Evolutionary conservation across 2,329 filamentous ascomycete genomes (phyloP).

Genomic region (Blumeriella jaapii): DNA sequence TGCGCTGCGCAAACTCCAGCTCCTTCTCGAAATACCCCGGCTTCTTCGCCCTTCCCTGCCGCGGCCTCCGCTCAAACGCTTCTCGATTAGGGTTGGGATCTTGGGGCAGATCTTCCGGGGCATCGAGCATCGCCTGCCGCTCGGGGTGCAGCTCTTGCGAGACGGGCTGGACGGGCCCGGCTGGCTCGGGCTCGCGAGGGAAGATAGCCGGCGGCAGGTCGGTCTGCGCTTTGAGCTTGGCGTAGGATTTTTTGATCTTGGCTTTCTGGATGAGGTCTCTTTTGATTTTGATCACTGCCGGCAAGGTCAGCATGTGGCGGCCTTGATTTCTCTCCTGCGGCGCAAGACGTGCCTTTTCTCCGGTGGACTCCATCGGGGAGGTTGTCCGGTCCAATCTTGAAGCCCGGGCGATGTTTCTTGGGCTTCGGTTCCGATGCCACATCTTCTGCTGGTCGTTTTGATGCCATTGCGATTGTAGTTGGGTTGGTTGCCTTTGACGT

Average conservation of each 20-base stretch:
- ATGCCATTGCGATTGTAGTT: constrained; percentile 36
- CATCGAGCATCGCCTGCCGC: constrained; percentile 45
- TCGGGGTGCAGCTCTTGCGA: constrained; percentile 46
- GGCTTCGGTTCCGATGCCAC: constrained; percentile 29
- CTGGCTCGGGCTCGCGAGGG: constrained; percentile 5
- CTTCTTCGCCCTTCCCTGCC: constrained; percentile 17
- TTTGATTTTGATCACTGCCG: constrained; percentile 75
- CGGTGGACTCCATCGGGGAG: constrained; percentile 81
- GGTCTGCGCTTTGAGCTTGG: constrained; percentile 61
- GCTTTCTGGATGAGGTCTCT: constrained; percentile 80
- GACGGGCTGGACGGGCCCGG: constrained; percentile 13
- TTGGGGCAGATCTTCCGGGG: constrained; percentile 21
- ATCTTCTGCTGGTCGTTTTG: constrained; percentile 44
- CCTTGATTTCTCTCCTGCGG: not conserved
- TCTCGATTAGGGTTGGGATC: constrained; percentile 8
- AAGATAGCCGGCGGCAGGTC: constrained; percentile 15
- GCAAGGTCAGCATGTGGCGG: constrained; percentile 1
- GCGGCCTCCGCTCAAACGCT: constrained; percentile 3
- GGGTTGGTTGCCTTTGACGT: too few species aligned
- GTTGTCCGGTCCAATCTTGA: constrained; percentile 79
- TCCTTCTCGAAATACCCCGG: constrained; percentile 30
- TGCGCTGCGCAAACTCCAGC: constrained; percentile 31
- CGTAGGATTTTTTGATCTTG: constrained; percentile 86
- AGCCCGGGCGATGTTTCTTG: constrained; percentile 56
- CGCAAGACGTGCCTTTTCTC: constrained; percentile 50